phyloP scores from a whole-genome alignment of 2,329 filamentous ascomycete genomes.

The Talaromyces sp. region DNA sequence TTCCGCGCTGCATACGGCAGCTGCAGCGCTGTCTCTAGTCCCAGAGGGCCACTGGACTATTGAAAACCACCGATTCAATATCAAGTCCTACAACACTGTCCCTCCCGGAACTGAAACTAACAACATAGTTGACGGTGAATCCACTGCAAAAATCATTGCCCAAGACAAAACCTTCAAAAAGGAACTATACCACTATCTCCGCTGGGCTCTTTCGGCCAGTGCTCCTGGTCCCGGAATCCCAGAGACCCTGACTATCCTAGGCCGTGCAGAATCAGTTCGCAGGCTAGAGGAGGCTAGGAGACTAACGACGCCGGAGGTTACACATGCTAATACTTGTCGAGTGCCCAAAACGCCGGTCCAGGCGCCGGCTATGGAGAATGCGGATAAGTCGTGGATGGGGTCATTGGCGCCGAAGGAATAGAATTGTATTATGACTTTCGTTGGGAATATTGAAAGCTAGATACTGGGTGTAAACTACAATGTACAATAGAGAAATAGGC shows the following conservation, averaged over 20 bases:
- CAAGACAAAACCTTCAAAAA: constrained; percentile 37
- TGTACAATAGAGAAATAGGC: background rate
- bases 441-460: background rate
- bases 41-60: constrained; percentile 37
- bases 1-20: constrained; percentile 39
- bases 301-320: constrained; percentile 18
- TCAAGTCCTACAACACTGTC: constrained; percentile 30
- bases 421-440: constrained; percentile 4
- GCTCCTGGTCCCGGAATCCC: constrained; percentile 51
- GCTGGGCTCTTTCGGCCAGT: constrained; percentile 53
- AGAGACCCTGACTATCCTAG: constrained; percentile 52
- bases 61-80: constrained; percentile 36
- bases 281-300: constrained; percentile 40
- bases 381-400: constrained; percentile 31
- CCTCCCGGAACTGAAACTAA: background rate
- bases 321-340: constrained; percentile 10
- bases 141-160: constrained; percentile 13
- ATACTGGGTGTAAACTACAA: background rate
- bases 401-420: constrained; percentile 24
- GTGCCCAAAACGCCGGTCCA: background rate
- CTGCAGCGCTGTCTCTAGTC: constrained; percentile 40
- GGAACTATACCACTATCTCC: constrained; percentile 52
- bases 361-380: background rate
- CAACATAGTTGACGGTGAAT: background rate
- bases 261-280: constrained; percentile 46